phyloP scores from a whole-genome alignment of 2,329 filamentous ascomycete species.

The Alternaria sp. region DNA sequence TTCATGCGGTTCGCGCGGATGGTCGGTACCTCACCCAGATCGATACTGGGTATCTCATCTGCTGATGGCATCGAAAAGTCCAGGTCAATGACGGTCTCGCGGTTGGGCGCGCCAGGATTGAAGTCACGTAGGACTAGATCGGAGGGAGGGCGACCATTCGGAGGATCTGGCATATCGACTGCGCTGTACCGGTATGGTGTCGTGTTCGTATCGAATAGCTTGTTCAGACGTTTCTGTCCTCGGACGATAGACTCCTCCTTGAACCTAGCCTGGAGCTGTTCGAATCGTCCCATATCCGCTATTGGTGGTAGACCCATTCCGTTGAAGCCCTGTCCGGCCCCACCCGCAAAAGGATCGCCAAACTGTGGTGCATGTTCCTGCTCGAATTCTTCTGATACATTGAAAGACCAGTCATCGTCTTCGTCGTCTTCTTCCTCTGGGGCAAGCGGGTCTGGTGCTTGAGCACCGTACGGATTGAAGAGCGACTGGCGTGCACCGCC shows the following conservation, averaged over 20 bases:
- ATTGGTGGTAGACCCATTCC: slow-evolving; percentile 49
- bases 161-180: slow-evolving; percentile 52
- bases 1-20: slow-evolving; percentile 62
- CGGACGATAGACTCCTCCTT: slow-evolving; percentile 64
- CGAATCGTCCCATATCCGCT: slow-evolving; percentile 40
- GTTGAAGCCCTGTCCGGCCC: slow-evolving; percentile 24
- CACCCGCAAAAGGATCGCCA: slow-evolving; percentile 53
- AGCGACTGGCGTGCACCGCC: slow-evolving; percentile 73
- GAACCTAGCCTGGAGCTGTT: slow-evolving; percentile 56
- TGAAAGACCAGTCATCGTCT: slow-evolving; percentile 69
- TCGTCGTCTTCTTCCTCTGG: slow-evolving; percentile 50
- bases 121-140: slow-evolving; percentile 61
- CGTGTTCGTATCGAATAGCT: slow-evolving; percentile 62
- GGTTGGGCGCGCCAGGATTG: slow-evolving; percentile 50
- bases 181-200: slow-evolving; percentile 65
- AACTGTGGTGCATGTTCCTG: slow-evolving; percentile 49
- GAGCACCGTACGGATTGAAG: slow-evolving; percentile 65
- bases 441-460: slow-evolving; percentile 59
- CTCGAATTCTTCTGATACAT: slow-evolving; percentile 67
- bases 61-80: slow-evolving; percentile 57
- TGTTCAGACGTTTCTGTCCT: slow-evolving; percentile 62
- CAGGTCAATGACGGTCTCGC: slow-evolving; percentile 63
- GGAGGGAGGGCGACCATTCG: slow-evolving; percentile 55
- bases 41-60: slow-evolving; percentile 49
- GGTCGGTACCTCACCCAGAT: slow-evolving; percentile 59